Base-by-base conservation (phyloP, 768 basidiomycete species). In the Boletus edulis region DNA sequence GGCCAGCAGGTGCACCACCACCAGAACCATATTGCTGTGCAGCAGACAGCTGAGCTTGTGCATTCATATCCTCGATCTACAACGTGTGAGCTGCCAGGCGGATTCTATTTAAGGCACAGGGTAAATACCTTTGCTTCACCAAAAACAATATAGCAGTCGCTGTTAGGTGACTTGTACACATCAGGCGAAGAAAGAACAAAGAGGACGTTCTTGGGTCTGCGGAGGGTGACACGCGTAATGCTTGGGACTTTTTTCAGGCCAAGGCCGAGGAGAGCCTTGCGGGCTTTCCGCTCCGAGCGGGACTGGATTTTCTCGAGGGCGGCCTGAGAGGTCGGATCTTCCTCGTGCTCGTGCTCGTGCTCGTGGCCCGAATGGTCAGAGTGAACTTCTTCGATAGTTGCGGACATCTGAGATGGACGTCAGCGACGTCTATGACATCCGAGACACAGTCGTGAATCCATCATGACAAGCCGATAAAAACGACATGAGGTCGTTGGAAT, bases 101-200 rank as follows among this genome's bases (percentile, higher is more conserved):
- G 40, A 17, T 45, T 17, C 29, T 43, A 24, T 34, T 32, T 22
- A 50, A 49, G 53, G 58, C 18, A 58, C n/a, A 54, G 56, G 57
- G 59, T 44, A 58, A 45, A 9, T 18, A 88, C 88, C 84, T 94
- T 94, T 52, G 91, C 95, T 80, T 98, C 97, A 60, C 97, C 97
- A 66, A 98, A 99, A 60, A 99, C 94, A 70, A 99, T 93, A 81
- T 99, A 98, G 75, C 90, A 93, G 76, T 99, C 97, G 69, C 92
- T 94, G 76, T 93, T 94, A 41, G 89, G 86, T 47, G 91, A 94
- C 81, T 98, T 98, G 86, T 91, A 99, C 51, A 99, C 97, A 61
- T 99, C 97, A 37, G 97, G 97, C 48, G 87, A 78, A 51, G 91
- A 85, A 64, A 99, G 82, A 56, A 98, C 95, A 70, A 98, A 91